Base-by-base conservation (phyloP, 1,284 basidiomycete genomes). In the Marasmius sp. region DNA sequence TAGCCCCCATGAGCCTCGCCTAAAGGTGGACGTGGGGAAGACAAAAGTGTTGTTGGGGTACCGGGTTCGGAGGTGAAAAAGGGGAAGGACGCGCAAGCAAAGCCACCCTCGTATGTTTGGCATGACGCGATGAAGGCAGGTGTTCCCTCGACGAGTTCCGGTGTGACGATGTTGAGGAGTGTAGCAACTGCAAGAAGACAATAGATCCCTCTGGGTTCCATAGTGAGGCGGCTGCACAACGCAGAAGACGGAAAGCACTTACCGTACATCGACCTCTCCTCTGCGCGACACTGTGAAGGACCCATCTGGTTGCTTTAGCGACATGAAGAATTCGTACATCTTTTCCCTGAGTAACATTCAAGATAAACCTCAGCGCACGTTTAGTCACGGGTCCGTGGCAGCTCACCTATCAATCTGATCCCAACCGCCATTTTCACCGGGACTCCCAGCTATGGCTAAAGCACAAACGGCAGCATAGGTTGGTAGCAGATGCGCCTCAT, bases 1-100 rank as follows among this genome's bases (percentile, higher is more conserved):
- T 99, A 99, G 0, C 97, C 97, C 7, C 97, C 97, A 67, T 99
- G 97, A 0, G 97, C 96, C 76, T 99, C 97, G 55, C 96, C 92
- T 47, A 95, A 83, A 6, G 89, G 79, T 20, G 85, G 90, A 12
- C 86, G 83, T 1, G 86, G 81, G 9, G 72, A 73, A 1, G 74
- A 67, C 36, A 81, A 74, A 34, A 76, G 70, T 9, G 62, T 63
- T 12, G 69, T 67, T 22, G 69, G 70, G 41, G 73, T 69, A 64
- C 71, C 69, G 58, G 68, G 66, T 4, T 65, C 58, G 10, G 72
- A 64, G 16, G 75, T 70, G 64, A 80, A 86, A 58, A 83, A 85
- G 0, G 92, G 88, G 59, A 93, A 89, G 0, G 93, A 92, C 0
- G 94, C 83, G 3, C 91, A 93, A 0, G 95, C 85, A 70, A 99